phyloP scores from a whole-genome alignment of 148 eudicot genomes.

The Selenicereus undatus region DNA sequence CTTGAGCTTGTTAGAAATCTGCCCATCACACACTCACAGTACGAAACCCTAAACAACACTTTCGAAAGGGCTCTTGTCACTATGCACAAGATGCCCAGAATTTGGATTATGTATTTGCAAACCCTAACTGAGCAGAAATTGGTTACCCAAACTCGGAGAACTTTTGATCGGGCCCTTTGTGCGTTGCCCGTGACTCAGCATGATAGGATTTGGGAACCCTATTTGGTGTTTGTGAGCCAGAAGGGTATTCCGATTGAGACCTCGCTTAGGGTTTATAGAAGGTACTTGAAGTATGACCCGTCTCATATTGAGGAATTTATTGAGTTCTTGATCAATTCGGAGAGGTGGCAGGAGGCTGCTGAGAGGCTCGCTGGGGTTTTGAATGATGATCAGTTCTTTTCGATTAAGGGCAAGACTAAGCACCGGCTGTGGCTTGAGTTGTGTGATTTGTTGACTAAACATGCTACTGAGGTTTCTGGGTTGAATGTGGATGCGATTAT shows the following conservation, averaged over 20 bases:
- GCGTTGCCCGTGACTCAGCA: conserved; percentile 94
- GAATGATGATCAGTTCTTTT: conserved; percentile 74
- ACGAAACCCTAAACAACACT: conserved; percentile 71
- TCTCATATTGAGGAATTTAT: conserved; percentile 81
- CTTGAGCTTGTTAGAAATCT: conserved; percentile 62
- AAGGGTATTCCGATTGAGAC: conserved; percentile 91
- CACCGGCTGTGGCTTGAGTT: conserved; percentile 84
- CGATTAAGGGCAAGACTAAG: conserved; percentile 88
- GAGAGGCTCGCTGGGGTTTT: conserved; percentile 90
- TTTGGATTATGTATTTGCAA: conserved; percentile 84
- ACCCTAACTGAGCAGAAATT: conserved; percentile 58
- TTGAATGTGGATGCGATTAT: conserved; percentile 95
- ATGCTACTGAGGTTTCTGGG: conserved; percentile 74
- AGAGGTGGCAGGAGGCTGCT: conserved; percentile 85
- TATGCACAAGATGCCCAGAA: conserved; percentile 96
- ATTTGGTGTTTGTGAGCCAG: conserved; percentile 75
- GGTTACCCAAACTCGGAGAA: conserved; percentile 51
- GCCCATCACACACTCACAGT: conserved; percentile 54
- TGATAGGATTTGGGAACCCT: conserved; percentile 76
- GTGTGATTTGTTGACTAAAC: conserved; percentile 86
- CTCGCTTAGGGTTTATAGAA: conserved; percentile 80
- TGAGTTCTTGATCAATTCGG: conserved; percentile 68
- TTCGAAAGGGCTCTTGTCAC: conserved; percentile 84
- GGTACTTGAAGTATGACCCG: conserved; percentile 93
- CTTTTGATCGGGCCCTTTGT: conserved; percentile 80